Percentiles rank a stretch among this genome's conserved stretches.
These are phyloP conservation scores for Albifimbria verrucaria DNA, from an alignment of 2,329 filamentous ascomycete genomes.

Conservation along the genomic window DNA sequence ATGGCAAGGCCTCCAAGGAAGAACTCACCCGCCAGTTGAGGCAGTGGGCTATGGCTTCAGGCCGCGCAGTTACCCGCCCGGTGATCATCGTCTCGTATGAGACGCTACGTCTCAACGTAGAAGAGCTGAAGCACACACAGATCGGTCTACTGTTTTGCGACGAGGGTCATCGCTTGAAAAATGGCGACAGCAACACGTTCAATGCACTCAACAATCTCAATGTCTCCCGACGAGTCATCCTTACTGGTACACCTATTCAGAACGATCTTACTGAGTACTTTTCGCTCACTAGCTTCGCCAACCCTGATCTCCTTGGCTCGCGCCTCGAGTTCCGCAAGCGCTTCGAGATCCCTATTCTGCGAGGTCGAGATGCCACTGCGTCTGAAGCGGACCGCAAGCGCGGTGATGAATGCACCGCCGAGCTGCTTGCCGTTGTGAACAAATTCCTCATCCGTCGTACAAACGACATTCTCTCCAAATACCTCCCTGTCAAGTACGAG, in stretches of 20 bases:
- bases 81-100: conserved; percentile 98
- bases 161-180: conserved; percentile 94
- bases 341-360: conserved; percentile 88
- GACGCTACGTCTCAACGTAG: conserved; percentile 85
- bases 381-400: conserved; percentile 77
- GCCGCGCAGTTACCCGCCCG: conserved; percentile 83
- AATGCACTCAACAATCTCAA: conserved; percentile 86
- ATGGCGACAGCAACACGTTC: conserved; percentile 94
- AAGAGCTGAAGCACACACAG: conserved; percentile 82
- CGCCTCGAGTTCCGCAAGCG: conserved; percentile 89
- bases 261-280: conserved; percentile 99
- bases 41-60: conserved; percentile 91
- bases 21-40: conserved; percentile 86
- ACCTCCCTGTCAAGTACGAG: conserved; percentile 96
- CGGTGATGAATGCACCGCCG: conserved; percentile 78
- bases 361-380: conserved; percentile 86
- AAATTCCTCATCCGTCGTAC: conserved; percentile 98
- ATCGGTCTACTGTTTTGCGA: conserved; percentile 95
- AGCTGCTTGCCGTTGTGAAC: conserved; percentile 83
- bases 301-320: conserved; percentile 86
- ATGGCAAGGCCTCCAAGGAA: conserved; percentile 93
- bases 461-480: conserved; percentile 97
- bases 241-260: conserved; percentile 96
- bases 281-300: conserved; percentile 91
- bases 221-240: conserved; percentile 85